Conservation (phyloP, 768 basidiomycete genomes). For the Boletus rex-veris region DNA sequence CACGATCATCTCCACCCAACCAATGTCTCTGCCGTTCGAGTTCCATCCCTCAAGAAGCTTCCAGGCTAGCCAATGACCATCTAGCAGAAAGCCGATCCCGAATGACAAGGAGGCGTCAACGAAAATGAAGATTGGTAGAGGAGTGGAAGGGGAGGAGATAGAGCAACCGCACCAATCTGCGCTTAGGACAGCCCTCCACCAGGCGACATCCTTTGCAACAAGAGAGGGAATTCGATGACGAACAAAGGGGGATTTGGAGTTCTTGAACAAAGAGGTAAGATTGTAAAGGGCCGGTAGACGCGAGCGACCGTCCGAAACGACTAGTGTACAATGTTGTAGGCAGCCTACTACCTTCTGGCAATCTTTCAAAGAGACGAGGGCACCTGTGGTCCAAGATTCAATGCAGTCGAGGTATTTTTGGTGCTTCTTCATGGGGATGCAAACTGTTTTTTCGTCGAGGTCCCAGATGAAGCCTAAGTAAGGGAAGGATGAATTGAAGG, state of each 20-base stretch:
- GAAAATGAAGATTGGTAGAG: not conserved
- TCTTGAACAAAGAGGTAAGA: not conserved
- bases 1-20: not conserved
- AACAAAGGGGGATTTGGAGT: not conserved
- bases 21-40: not conserved
- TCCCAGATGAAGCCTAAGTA: not conserved
- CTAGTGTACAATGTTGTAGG: not conserved
- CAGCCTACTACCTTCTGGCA: not conserved
- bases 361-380: not conserved
- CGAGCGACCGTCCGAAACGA: not conserved
- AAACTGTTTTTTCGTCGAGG: not conserved
- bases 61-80: constrained; percentile 40
- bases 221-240: not conserved
- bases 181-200: not conserved
- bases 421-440: not conserved
- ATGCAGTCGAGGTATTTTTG: not conserved
- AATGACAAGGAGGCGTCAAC: not conserved
- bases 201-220: accelerated
- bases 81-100: constrained; percentile 31
- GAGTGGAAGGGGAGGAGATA: not conserved
- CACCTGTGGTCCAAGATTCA: not conserved
- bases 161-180: not conserved
- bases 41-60: constrained; percentile 10
- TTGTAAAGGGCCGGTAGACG: too few relatives aligned
- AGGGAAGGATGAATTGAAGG: not conserved